Evolutionary conservation across 2,329 filamentous ascomycete species (phyloP).

Genomic region (Hypoxylon sp.): DNA sequence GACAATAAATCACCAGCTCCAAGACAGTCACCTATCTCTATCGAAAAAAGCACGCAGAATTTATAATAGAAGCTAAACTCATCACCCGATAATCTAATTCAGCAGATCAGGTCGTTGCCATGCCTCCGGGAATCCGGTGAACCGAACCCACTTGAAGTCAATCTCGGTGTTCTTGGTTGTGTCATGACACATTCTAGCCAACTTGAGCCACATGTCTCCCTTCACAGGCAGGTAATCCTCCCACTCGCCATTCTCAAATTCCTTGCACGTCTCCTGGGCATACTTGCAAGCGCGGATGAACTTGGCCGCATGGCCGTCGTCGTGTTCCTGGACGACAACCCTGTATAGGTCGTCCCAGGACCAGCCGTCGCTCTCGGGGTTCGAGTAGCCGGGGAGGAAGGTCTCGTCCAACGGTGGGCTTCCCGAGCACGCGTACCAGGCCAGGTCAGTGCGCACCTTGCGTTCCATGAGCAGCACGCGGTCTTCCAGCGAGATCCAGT

Average conservation of each 20-base stretch:
- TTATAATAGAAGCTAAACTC: too few relatives aligned
- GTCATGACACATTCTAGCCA: constrained; percentile 36
- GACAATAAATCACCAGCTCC: too few relatives aligned
- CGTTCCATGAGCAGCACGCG: constrained; percentile 70
- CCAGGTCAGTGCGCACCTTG: constrained; percentile 70
- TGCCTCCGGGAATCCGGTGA: constrained; percentile 22
- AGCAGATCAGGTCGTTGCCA: too few relatives aligned
- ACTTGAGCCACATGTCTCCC: constrained; percentile 41
- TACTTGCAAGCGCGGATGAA: constrained; percentile 48
- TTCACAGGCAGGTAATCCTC: constrained; percentile 32
- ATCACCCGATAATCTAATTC: too few relatives aligned
- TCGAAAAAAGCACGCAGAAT: too few relatives aligned
- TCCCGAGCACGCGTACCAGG: constrained; percentile 68
- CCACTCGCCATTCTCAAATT: constrained; percentile 33
- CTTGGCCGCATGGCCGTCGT: constrained; percentile 50
- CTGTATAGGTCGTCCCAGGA: constrained; percentile 44
- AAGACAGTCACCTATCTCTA: too few relatives aligned
- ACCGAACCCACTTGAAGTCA: constrained; percentile 32
- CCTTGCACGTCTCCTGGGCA: constrained; percentile 37
- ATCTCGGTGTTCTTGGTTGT: constrained; percentile 22
- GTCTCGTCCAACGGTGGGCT: constrained; percentile 50
- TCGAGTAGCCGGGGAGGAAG: constrained; percentile 33
- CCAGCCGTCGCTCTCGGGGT: constrained; percentile 25
- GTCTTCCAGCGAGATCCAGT: constrained; percentile 48
- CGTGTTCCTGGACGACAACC: constrained; percentile 38